Evolutionary conservation across 1,284 basidiomycete genomes (phyloP).

Genomic region (Xanthoconium separans): DNA sequence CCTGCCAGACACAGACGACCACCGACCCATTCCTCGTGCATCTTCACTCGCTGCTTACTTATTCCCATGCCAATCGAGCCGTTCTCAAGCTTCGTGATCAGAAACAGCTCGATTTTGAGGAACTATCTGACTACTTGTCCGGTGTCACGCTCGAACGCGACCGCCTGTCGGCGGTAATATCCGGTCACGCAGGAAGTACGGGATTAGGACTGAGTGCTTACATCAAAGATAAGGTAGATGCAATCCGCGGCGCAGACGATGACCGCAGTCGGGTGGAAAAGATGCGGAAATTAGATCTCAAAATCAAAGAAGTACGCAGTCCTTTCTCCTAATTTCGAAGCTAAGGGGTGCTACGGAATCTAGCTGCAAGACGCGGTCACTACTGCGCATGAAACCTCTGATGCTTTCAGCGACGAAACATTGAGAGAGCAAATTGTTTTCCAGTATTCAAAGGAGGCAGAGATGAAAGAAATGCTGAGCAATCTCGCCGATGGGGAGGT

Average conservation of each 20-base stretch:
- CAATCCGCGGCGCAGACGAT: slow-evolving; percentile 89
- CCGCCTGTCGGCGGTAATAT: slow-evolving; percentile 82
- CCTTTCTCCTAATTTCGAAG: neutral
- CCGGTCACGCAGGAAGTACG: slow-evolving; percentile 76
- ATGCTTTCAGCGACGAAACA: slow-evolving; percentile 94
- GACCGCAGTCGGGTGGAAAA: slow-evolving; percentile 90
- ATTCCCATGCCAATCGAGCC: slow-evolving; percentile 86
- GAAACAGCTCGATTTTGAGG: slow-evolving; percentile 98
- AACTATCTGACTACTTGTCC: slow-evolving; percentile 92
- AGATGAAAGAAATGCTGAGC: slow-evolving; percentile 93
- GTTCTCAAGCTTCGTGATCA: slow-evolving; percentile 95
- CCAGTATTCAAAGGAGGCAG: slow-evolving; percentile 85
- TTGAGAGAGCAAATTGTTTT: slow-evolving; percentile 89
- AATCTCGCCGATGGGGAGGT: slow-evolving; percentile 93
- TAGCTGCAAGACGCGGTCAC: slow-evolving; percentile 96
- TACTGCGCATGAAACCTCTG: slow-evolving; percentile 91
- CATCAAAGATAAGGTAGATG: slow-evolving; percentile 91
- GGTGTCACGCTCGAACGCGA: slow-evolving; percentile 91
- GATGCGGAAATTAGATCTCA: slow-evolving; percentile 88
- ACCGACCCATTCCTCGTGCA: slow-evolving; percentile 88
- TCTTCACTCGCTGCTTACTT: slow-evolving; percentile 85
- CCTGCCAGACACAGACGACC: slow-evolving; percentile 72
- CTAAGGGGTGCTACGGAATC: slow-evolving; percentile 1
- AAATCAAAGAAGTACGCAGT: slow-evolving; percentile 86
- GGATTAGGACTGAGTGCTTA: slow-evolving; percentile 88